Evolutionary conservation across 768 basidiomycete genomes (phyloP), one percentile per base, ranked within the genome.

Genomic region (Leccinum pellstonianum): DNA sequence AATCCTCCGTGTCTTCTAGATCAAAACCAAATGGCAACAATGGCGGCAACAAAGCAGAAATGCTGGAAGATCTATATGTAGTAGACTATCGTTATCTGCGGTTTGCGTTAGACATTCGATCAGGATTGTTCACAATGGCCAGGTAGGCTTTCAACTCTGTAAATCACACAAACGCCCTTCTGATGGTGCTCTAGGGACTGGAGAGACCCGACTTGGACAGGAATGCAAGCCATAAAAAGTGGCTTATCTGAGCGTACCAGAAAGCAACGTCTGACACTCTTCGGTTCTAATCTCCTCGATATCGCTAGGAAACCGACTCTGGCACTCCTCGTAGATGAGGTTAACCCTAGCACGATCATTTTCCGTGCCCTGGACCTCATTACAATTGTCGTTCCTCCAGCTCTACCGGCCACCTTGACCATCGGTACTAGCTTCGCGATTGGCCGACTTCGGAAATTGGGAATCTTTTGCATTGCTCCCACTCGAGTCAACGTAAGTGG

Each of bases 341-440:
- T 23, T 21, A 21, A 21, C 21, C 21, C 21, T 21, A 86, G 87
- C 43, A 95, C 93, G 5, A 98, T 98, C 64, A 64, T 97, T 58
- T 74, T 98, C 47, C 91, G 96, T 31, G 96, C 95, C 2, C 78
- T 98, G 55, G 97, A 99, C 72, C 80, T 99, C 33, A 90, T 99
- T 70, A 99, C 97, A 1, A 88, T 98, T 52, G 95, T 98, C 48
- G 96, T 98, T 10, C 97, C 97, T 15, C 97, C 97, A 4, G 97
- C 97, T 2, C 81, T 99, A 10, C 97, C 97, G 2, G 97, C 97
- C 0, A 98, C 97, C 2, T 80, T 99, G 54, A 96, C 95, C 2
- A 98, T 99, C 56, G 97, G 97, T 3, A 98, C 95, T 3, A 93
- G 93, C 68, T 98, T 99, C 67, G 91, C 97, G 33, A 90, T 98